Percentiles rank a stretch among this genome's conserved stretches.
phyloP scores from a whole-genome alignment of 352 stramenopile genomes.

The Aphanomyces euteiches region DNA sequence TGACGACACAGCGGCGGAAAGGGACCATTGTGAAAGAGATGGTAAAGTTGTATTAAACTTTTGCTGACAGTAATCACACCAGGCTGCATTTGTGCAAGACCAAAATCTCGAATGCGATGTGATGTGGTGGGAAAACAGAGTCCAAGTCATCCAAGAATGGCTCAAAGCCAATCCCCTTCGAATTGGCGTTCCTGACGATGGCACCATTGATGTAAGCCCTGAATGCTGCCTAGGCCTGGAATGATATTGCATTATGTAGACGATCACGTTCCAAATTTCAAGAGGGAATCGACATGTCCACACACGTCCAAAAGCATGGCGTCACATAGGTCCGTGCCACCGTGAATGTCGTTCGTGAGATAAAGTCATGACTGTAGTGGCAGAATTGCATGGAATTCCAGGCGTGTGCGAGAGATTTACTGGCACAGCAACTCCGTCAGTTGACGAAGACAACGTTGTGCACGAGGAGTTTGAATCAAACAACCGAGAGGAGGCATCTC shows the following conservation, averaged over 20 bases:
- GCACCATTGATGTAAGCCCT: conserved; percentile 53
- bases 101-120: conserved; percentile 9
- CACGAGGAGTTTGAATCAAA: not conserved
- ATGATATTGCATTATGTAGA: conserved; percentile 35
- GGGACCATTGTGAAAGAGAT: conserved; percentile 22
- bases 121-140: conserved; percentile 52
- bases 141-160: conserved; percentile 67
- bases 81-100: conserved; percentile 13
- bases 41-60: not conserved
- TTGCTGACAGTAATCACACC: not conserved
- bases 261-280: conserved; percentile 63
- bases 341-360: conserved; percentile 22
- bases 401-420: conserved; percentile 31
- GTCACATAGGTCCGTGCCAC: conserved; percentile 49
- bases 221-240: not conserved
- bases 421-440: conserved; percentile 12
- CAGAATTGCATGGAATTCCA: conserved; percentile 65
- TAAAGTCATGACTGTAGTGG: conserved; percentile 35
- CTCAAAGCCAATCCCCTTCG: conserved; percentile 56
- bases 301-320: conserved; percentile 71
- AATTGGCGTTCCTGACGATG: conserved; percentile 60
- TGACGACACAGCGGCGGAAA: conserved; percentile 16
- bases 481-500: not conserved
- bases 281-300: conserved; percentile 61
- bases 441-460: conserved; percentile 9